Base-by-base conservation (phyloP, 768 basidiomycete species). In the Podaxis sp. region DNA sequence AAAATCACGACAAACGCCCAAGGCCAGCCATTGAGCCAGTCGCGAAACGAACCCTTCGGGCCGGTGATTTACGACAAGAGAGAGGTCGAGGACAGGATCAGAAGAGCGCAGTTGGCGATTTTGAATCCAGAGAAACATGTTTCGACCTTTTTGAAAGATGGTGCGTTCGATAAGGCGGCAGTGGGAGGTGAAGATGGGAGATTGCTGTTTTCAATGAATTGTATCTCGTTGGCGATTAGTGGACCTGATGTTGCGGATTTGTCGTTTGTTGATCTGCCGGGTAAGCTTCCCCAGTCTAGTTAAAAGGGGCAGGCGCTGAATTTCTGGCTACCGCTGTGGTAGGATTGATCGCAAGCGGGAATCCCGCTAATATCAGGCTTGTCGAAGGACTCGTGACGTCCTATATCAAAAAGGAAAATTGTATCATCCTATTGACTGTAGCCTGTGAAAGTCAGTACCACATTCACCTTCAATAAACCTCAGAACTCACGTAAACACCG, bases 261-360 rank as follows among this genome's bases (percentile, higher is more conserved):
- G 5, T 87, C 85, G 0, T 88, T 89, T 64, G 83, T 82, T 40
- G 87, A 89, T 69, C 73, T 89, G 1, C 87, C 87, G 3, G 86
- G 87, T 77, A 63, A 4, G 57, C 53, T 28, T 28, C 26, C 4
- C 2, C 2, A 28, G 26, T 28, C 26, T 28, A 28, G 26, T 28
- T 28, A 28, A 28, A 28, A 28, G 26, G 26, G 3, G 26, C 26
- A 28, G 28, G 28, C 28, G 3, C 28, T 28, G 28, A 28, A 28
- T 28, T 28, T 28, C 26, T 28, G 28, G 28, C 4, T 6, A 4
- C 26, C 28, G 28, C 3, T 42, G 9, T 13, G 40, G 1, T 59
- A 86, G 85, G 85, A 38, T 73, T 89, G 22, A 89, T 89, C 57
- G 86, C 82, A 0, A 85, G 80, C 24, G 71, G 87, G 1, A 81